Evolutionary conservation across 2,329 filamentous ascomycete species (phyloP).

Genomic region (Colletotrichum chrysophilum): DNA sequence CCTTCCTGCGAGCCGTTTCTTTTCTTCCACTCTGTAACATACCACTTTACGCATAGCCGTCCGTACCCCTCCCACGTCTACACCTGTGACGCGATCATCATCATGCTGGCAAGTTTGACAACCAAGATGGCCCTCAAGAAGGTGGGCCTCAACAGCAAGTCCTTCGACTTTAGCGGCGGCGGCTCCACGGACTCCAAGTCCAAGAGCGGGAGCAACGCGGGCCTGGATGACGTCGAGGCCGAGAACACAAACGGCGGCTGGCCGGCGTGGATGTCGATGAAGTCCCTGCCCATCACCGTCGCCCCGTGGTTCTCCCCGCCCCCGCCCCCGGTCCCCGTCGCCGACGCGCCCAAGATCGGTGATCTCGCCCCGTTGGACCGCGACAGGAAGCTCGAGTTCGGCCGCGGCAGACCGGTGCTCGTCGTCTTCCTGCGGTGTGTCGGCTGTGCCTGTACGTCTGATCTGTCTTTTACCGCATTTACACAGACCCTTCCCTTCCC

Average conservation of each 20-base stretch:
- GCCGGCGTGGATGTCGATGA: constrained; percentile 55
- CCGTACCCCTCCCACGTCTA: neutral
- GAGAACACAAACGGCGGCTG: constrained; percentile 33
- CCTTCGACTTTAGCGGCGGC: constrained; percentile 44
- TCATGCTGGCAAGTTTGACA: constrained; percentile 61
- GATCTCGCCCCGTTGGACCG: constrained; percentile 53
- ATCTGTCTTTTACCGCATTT: neutral
- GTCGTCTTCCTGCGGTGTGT: constrained; percentile 61
- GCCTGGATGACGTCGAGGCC: constrained; percentile 29
- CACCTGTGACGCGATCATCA: constrained; percentile 20
- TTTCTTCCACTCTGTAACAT: neutral
- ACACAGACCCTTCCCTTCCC: neutral
- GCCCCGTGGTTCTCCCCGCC: constrained; percentile 58
- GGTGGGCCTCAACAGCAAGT: constrained; percentile 57
- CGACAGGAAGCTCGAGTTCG: constrained; percentile 47
- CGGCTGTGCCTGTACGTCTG: constrained; percentile 57
- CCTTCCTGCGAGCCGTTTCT: neutral
- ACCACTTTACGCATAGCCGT: neutral
- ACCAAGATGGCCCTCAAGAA: constrained; percentile 65
- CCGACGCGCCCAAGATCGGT: constrained; percentile 50
- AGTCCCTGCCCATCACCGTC: constrained; percentile 55
- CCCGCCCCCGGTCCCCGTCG: constrained; percentile 54
- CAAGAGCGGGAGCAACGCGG: constrained; percentile 28
- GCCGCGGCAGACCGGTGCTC: constrained; percentile 48
- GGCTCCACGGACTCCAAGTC: constrained; percentile 37